Base-by-base conservation (phyloP, 2,329 filamentous ascomycete genomes). In the Nothomitra cinnamomea region DNA sequence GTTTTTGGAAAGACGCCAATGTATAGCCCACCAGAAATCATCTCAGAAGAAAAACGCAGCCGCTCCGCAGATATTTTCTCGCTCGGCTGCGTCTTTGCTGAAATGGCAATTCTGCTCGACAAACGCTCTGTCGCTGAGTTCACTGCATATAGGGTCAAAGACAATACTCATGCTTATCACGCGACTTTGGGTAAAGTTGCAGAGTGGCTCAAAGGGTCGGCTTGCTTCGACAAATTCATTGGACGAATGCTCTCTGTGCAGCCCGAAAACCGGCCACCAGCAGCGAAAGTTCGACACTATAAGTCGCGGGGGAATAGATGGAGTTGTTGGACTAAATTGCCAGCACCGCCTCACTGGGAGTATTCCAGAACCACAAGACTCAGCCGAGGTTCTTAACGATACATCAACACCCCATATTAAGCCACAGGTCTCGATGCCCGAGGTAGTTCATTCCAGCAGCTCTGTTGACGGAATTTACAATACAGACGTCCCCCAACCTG, bases 21-120 rank as follows among this genome's bases (percentile, higher is more conserved):
- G 8, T 62, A 63, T 35, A 58, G 61, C 0, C 60, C 60, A 0
- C 61, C 61, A 0, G 61, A 63, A 50, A 61, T 63, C 17, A 58
- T 59, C 0, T 22, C 47, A 15, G 53, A 58, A 45, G 50, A 57
- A 3, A 56, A 24, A 36, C 49, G 60, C 42, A 60, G 58, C 1
- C 35, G 58, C 10, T 40, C 54, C 2, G 58, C 60, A 3, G 61
- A 64, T 35, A 52, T 62, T 5, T 63, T 62, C 28, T 61, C 60
- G 1, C 51, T 63, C 0, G 59, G 61, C 1, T 61, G 58, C 35
- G 61, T 62, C 1, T 63, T 61, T 43, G 40, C 57, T 2, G 61
- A 63, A 40, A 62, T 63, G 32, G n/a, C 42, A 17, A 49, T 32
- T 25, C n/a, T 45, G 13, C 41, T 45, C 8, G 17, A 21, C 41